Conservation (phyloP, 805 yeast genomes). For the Zygoascus flipseniorum region DNA sequence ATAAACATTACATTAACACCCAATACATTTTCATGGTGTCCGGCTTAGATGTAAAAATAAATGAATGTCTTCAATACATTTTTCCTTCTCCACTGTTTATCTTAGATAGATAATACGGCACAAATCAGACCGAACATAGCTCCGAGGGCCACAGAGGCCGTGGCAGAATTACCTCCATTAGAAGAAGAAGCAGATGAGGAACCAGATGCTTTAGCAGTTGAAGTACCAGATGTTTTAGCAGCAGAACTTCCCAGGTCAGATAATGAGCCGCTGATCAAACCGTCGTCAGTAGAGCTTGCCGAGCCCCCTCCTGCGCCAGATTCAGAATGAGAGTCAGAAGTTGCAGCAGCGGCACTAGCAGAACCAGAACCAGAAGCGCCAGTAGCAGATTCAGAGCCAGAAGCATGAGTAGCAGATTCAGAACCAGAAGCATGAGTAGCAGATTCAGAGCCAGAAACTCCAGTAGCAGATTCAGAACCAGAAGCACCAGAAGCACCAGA, state of each 20-base stretch:
- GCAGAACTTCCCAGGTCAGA: neutral
- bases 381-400: conserved; percentile 4
- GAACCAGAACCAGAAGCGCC: conserved; percentile 1
- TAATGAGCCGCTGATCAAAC: neutral
- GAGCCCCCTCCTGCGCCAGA: neutral
- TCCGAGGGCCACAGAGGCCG: neutral
- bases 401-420: conserved; percentile 31
- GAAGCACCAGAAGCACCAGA: conserved; percentile 4
- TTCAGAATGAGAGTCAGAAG: neutral
- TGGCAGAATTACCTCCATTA: neutral
- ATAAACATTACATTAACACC: neutral
- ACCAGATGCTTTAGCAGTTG: neutral
- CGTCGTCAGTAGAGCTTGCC: conserved; percentile 1
- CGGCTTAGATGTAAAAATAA: neutral
- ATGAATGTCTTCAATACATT: neutral
- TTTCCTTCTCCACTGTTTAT: neutral
- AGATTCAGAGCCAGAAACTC: neutral
- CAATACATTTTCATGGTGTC: neutral
- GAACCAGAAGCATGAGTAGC: neutral
- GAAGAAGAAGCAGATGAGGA: neutral
- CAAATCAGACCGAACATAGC: neutral
- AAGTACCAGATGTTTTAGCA: neutral
- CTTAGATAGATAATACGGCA: neutral
- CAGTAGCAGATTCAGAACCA: conserved; percentile 6
- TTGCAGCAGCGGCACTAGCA: conserved; percentile 2